phyloP scores from a whole-genome alignment of 441 rosid species.

The Erodium texanum region DNA sequence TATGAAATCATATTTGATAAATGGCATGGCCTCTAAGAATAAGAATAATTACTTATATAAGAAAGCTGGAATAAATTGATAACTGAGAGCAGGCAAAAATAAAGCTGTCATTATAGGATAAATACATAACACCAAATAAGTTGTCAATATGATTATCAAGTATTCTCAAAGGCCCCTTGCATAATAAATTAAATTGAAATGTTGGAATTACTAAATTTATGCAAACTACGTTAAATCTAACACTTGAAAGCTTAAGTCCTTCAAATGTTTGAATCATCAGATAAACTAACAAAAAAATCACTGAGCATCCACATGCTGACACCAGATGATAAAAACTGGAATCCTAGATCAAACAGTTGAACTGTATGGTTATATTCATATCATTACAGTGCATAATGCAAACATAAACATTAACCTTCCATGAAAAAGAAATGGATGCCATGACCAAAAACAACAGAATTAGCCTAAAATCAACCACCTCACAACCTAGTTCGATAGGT shows the following conservation, averaged over 20 bases:
- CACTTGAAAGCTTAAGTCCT: background rate
- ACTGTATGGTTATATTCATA: background rate
- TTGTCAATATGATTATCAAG: background rate
- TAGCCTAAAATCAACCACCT: background rate
- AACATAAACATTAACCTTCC: background rate
- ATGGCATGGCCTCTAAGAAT: background rate
- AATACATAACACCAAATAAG: too few species aligned
- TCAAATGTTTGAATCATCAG: background rate
- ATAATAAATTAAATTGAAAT: background rate
- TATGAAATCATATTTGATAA: background rate
- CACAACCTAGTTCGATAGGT: background rate
- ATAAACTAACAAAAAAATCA: background rate
- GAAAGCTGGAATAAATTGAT: background rate
- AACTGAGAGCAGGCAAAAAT: background rate
- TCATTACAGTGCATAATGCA: background rate
- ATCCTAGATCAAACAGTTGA: background rate
- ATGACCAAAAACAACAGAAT: background rate
- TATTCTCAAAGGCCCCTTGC: background rate
- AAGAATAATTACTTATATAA: background rate
- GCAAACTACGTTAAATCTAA: background rate
- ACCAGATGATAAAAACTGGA: background rate
- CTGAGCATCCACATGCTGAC: background rate
- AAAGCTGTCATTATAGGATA: background rate
- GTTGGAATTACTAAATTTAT: background rate
- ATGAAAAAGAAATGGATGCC: background rate